Evolutionary conservation across 495 filamentous ascomycete species (phyloP), one percentile per base, ranked within the genome.

Genomic region (Thermothielavioides terrestris): DNA sequence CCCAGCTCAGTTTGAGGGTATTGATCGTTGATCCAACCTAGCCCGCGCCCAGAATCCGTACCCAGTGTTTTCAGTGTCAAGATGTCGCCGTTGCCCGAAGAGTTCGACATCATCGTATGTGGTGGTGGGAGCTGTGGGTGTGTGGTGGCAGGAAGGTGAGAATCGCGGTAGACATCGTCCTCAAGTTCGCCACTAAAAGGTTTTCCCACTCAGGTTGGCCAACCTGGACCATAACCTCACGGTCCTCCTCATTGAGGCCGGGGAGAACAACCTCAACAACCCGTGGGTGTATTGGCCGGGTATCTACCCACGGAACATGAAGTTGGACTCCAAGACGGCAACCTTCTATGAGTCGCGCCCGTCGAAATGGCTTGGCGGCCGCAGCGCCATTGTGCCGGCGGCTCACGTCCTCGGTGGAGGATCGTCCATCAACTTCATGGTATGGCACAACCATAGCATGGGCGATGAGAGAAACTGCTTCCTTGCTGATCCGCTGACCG

Each of bases 91-190:
- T 52, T 79, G 36, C 78, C 78, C 17, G 81, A 85, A 26, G 85
- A 90, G 68, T 84, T 89, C 53, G 86, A 91, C 60, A 87, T 91
- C 52, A 89, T 91, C 56, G 82, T 91, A 48, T 84, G 81, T 59
- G 86, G 86, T 55, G 86, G 86, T 61, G 69, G 74, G 25, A 83
- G 81, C 52, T 75, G 79, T 49, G 84, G 82, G 17, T 88, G 84
- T 65, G 86, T 89, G 31, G 81, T 88, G 52, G 86, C 85, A 37
- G 86, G 86, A 53, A 77, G 74, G 70, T 74, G n/a, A n/a, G n/a
- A n/a, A 42, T 36, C 22, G 12, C 3, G 4, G 4, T 22, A 17
- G 14, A 10, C 6, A 18, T 22, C n/a, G 30, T 37, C 15, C 23
- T 17, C 6, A 15, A 31, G 8, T 34, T 26, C 6, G n/a, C n/a